Evolutionary conservation across 192 early-diverging fungal species (phyloP).

Genomic region (Paraglomus brasilianum): DNA sequence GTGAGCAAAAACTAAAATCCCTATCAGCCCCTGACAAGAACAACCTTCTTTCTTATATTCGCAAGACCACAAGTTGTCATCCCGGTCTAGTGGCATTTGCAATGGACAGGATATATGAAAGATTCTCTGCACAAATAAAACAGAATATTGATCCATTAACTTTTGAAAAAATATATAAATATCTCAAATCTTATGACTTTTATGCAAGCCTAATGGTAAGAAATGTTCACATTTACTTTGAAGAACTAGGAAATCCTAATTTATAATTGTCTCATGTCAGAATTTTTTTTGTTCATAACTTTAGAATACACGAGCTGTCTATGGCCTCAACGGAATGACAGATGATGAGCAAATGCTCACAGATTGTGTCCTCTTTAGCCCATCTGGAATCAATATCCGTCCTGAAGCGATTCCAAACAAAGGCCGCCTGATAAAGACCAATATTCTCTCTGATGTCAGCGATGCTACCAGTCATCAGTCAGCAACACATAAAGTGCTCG

Average conservation of each 20-base stretch:
- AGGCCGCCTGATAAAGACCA: not conserved
- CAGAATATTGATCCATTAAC: too few relatives aligned
- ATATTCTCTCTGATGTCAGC: slow-evolving; percentile 10
- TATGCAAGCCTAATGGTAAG: not conserved
- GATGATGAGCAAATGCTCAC: not conserved
- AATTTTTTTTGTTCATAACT: too few relatives aligned
- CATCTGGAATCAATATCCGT: not conserved
- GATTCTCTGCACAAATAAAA: too few relatives aligned
- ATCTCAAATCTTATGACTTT: slow-evolving; percentile 19
- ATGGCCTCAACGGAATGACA: not conserved
- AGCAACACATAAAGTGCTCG: not conserved
- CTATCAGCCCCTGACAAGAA: not conserved
- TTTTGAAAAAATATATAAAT: too few relatives aligned
- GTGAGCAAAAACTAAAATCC: not conserved
- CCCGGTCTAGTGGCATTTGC: slow-evolving; percentile 8
- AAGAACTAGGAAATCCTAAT: slow-evolving; percentile 6
- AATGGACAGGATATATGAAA: too few relatives aligned
- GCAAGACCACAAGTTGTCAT: not conserved
- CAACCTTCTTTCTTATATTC: slow-evolving; percentile 3
- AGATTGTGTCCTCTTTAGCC: slow-evolving; percentile 5
- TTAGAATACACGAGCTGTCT: not conserved
- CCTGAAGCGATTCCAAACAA: not conserved
- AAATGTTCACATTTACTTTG: not conserved
- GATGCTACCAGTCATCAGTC: too few relatives aligned
- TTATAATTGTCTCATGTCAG: too few relatives aligned